Percentiles rank a stretch among this genome's conserved stretches.
Evolutionary conservation across 2,329 filamentous ascomycete species (phyloP).

Genomic region (Diaporthe sp.): DNA sequence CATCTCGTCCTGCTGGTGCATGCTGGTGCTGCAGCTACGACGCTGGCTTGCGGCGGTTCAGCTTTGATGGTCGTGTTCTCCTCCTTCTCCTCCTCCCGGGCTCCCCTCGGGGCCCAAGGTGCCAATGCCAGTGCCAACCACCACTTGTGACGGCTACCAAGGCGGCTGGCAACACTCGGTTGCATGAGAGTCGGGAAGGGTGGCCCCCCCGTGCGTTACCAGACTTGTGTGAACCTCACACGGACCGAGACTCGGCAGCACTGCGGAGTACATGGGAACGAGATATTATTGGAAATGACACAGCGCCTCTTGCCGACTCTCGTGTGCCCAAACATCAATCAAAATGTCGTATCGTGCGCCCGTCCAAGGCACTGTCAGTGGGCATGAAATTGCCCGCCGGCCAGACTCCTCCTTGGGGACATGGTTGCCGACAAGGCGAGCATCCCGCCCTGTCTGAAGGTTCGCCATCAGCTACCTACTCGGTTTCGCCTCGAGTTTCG

Average conservation of each 20-base stretch:
- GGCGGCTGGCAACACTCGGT: slow-evolving; percentile 13
- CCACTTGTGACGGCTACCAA: slow-evolving; percentile 11
- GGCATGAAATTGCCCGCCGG: slow-evolving; percentile 27
- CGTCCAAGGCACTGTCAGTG: neutral
- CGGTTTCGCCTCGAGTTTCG: slow-evolving; percentile 33
- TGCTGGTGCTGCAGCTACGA: slow-evolving; percentile 22
- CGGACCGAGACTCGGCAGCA: slow-evolving; percentile 31
- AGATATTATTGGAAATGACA: slow-evolving; percentile 35
- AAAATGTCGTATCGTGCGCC: neutral
- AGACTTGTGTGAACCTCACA: slow-evolving; percentile 15
- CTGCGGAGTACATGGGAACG: neutral
- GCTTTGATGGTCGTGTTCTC: neutral
- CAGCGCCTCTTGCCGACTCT: slow-evolving; percentile 15
- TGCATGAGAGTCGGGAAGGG: slow-evolving; percentile 20
- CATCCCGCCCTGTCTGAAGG: slow-evolving; percentile 4
- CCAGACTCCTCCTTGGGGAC: slow-evolving; percentile 13
- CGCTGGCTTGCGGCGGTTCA: slow-evolving; percentile 1
- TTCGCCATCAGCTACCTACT: slow-evolving; percentile 11
- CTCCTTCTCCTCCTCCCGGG: neutral
- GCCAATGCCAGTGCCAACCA: slow-evolving; percentile 14
- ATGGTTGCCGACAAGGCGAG: slow-evolving; percentile 3
- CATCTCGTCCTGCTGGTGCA: slow-evolving; percentile 14
- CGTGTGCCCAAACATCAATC: neutral
- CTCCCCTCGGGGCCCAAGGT: neutral
- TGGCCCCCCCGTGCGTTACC: neutral